Conservation (phyloP, 768 basidiomycete genomes). For the Hygrocybe coccinea region DNA sequence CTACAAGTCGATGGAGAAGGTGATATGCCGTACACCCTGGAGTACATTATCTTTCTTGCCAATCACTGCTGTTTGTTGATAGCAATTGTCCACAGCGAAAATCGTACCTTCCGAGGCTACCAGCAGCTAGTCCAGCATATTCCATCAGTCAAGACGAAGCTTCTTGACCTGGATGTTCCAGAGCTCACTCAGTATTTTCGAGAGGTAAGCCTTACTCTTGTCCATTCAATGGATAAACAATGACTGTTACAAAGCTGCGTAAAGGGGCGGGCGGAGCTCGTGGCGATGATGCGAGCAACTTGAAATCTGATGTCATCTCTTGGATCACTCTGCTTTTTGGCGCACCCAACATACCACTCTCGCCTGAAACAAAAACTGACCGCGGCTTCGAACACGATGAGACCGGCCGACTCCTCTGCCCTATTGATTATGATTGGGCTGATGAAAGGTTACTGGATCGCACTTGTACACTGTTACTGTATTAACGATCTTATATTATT, state of each 20-base stretch:
- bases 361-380: no score
- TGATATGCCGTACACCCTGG: background rate
- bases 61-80: background rate
- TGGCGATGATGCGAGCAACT: background rate
- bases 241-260: background rate
- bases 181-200: background rate
- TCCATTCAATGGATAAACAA: background rate
- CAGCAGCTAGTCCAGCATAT: background rate
- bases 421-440: no score
- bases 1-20: background rate
- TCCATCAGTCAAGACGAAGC: background rate
- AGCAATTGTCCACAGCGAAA: background rate
- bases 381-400: no score
- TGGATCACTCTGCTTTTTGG: background rate
- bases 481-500: no score
- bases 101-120: background rate
- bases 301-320: background rate
- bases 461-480: no score
- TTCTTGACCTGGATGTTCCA: background rate
- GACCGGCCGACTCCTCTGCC: no score
- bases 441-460: no score
- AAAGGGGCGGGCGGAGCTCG: background rate
- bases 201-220: background rate
- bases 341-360: no score
- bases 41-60: background rate